Base-by-base conservation (phyloP, 208 protist species). In the Trypanosoma brucei region DNA sequence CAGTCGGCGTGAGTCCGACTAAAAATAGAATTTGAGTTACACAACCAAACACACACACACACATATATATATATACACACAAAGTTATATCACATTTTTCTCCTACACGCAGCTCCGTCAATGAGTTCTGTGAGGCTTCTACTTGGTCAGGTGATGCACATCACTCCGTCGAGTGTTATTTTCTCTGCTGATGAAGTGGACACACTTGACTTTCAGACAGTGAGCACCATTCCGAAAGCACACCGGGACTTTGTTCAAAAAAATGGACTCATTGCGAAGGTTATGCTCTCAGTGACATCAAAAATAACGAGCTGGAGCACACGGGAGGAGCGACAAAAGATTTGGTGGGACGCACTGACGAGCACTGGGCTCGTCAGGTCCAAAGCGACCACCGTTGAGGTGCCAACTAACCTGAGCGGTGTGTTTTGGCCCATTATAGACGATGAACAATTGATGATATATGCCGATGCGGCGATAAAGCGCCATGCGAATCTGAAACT, bases 231-330 rank as follows among this genome's bases (percentile, higher is more conserved):
- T 3, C 86, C 86, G 34, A 71, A 75, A 1, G 56, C 77, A 39
- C 86, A 93, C 59, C 77, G 86, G 14, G 62, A 66, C 0, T 61
- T 78, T 30, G 55, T 93, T 36, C 86, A 90, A 64, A 73, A 68
- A 51, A 80, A 88, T 50, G 86, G 86, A 0, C 55, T 89, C 30
- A 65, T 93, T 13, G 86, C 83, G 14, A 93, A 90, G 50, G 68
- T 66, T 76, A 30, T 84, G 61, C 62, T 57, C 65, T 59, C 65
- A 34, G 52, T 42, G 39, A 55, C 65, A 13, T 65, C 75, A 33
- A 65, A 36, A 54, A 14, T 52, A 42, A 42, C 54, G 51, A 46
- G 49, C 22, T 34, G 50, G 22, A 36, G 51, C 35, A 72, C 70
- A 31, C 35, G 57, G n/a, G 59, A 60, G n/a, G 70, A 54, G 3